Conservation (phyloP, 2,329 filamentous ascomycete genomes). For the Colletotrichum euphorbiae region DNA sequence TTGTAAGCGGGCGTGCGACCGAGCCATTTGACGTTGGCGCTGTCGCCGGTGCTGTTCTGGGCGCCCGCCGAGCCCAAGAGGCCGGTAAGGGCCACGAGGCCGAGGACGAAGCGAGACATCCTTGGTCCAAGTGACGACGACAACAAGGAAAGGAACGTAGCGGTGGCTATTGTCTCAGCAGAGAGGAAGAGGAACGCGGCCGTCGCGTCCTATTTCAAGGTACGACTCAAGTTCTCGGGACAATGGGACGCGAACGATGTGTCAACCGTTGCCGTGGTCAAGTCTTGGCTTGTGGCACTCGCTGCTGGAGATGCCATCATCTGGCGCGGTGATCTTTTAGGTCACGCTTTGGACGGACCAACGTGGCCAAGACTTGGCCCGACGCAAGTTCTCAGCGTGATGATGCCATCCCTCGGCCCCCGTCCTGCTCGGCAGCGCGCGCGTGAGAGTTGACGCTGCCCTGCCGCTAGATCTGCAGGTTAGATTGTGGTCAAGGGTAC, state of each 20-base stretch:
- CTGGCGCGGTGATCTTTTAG: not conserved
- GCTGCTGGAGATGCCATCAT: conserved; percentile 36
- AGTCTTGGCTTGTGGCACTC: conserved; percentile 16
- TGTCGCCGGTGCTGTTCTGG: conserved; percentile 31
- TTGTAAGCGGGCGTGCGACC: conserved; percentile 51
- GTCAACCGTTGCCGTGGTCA: not conserved
- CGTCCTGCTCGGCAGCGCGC: conserved; percentile 15
- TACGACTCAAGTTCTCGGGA: conserved; percentile 5
- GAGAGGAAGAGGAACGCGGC: not conserved
- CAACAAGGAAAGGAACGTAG: conserved; percentile 9
- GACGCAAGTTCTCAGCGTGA: conserved; percentile 11
- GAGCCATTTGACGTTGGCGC: conserved; percentile 52
- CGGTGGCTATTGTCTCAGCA: not conserved
- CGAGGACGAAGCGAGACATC: conserved; percentile 33
- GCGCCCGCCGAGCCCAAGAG: conserved; percentile 34
- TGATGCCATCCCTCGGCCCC: conserved; percentile 27
- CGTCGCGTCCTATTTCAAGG: conserved; percentile 9
- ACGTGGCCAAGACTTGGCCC: conserved; percentile 11
- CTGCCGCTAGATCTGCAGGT: conserved; percentile 29
- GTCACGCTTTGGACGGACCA: not conserved
- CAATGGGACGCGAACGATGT: conserved; percentile 12
- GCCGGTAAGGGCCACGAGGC: conserved; percentile 34
- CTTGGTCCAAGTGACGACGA: conserved; percentile 3
- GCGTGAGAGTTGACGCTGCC: conserved; percentile 19
- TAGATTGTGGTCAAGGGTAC: conserved; percentile 23